phyloP scores from a whole-genome alignment of 148 eudicot species.

The Cornus kousa region DNA sequence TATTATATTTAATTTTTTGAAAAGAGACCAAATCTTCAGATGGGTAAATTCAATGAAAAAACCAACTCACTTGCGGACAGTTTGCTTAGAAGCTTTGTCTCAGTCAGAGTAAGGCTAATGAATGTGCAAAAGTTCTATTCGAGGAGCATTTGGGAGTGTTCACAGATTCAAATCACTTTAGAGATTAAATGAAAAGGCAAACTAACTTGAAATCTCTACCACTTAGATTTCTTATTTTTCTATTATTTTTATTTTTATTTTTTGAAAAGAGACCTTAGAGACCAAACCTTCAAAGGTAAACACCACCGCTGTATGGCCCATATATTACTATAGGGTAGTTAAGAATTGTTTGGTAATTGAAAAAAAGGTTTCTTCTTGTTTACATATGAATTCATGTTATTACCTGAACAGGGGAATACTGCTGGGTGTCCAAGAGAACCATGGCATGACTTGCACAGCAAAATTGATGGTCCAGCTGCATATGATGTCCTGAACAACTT shows the following conservation, averaged over 20 bases:
- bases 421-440: slow-evolving; percentile 95
- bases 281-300: neutral
- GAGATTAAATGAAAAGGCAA: neutral
- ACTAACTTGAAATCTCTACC: neutral
- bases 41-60: neutral
- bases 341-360: neutral
- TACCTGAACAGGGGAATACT: slow-evolving; percentile 53
- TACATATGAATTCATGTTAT: neutral
- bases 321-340: too few relatives aligned
- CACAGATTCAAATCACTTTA: neutral
- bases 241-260: too few relatives aligned
- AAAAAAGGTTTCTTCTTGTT: neutral
- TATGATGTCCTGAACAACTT: slow-evolving; percentile 90
- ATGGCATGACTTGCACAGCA: slow-evolving; percentile 97
- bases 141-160: neutral
- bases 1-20: too few relatives aligned
- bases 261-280: too few relatives aligned
- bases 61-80: too few relatives aligned
- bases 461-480: slow-evolving; percentile 98
- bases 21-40: too few relatives aligned
- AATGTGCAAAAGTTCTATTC: neutral
- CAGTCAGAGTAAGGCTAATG: neutral
- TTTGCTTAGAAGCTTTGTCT: too few relatives aligned
- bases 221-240: neutral
- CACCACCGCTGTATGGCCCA: neutral